A percentile compares a stretch with the other conserved stretches of the same genome.
These are phyloP conservation scores for Claviceps paspali DNA, from an alignment of 2,329 filamentous ascomycete genomes.

Conservation along the genomic window DNA sequence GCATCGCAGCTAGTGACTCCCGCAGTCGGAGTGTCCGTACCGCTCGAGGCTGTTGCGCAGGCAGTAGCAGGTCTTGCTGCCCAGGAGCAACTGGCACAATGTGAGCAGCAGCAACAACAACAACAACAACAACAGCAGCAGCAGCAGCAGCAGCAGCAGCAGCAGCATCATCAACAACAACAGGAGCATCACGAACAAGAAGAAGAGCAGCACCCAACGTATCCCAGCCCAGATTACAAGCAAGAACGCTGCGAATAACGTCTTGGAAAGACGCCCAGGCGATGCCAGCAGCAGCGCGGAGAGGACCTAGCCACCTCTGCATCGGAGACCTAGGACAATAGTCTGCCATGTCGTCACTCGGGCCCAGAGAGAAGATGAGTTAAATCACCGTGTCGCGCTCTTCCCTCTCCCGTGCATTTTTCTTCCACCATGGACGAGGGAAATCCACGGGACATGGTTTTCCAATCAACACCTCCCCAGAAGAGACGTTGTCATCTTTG, in stretches of 20 bases:
- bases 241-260: slow-evolving; percentile 23
- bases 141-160: slow-evolving; percentile 13
- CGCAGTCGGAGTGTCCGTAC: slow-evolving; percentile 18
- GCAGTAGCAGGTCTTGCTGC: slow-evolving; percentile 29
- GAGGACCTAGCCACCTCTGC: slow-evolving; percentile 15
- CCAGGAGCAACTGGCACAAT: slow-evolving; percentile 21
- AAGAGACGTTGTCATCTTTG: too few relatives aligned
- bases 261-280: slow-evolving; percentile 39
- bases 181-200: slow-evolving; percentile 15
- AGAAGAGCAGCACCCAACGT: slow-evolving; percentile 6
- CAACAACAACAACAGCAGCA: not conserved
- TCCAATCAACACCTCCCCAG: too few relatives aligned
- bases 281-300: slow-evolving; percentile 29
- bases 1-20: slow-evolving; percentile 12
- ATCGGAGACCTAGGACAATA: slow-evolving; percentile 9
- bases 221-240: slow-evolving; percentile 20
- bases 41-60: slow-evolving; percentile 35
- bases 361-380: too few relatives aligned
- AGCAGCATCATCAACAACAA: slow-evolving; percentile 11
- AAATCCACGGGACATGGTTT: too few relatives aligned
- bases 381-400: too few relatives aligned
- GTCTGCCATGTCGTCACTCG: too few relatives aligned
- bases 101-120: slow-evolving; percentile 17
- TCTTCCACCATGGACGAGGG: too few relatives aligned
- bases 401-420: too few relatives aligned